phyloP scores from a whole-genome alignment of 768 basidiomycete genomes.

The Lactifluus volemus region DNA sequence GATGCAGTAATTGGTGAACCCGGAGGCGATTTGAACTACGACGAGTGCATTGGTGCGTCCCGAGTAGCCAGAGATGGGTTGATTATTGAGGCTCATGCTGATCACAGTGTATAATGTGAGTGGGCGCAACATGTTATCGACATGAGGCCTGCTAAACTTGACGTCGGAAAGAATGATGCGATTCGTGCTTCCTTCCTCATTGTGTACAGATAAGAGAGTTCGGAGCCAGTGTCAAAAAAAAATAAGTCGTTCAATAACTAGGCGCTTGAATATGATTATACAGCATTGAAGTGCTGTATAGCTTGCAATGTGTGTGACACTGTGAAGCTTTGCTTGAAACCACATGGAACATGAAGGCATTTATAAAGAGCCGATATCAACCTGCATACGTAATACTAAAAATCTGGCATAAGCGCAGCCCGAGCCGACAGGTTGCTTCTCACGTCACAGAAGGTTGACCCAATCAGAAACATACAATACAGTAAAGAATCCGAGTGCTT shows the following conservation, averaged over 20 bases:
- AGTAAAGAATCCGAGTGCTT: background rate
- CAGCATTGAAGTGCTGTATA: background rate
- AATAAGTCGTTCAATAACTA: background rate
- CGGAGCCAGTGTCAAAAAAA: background rate
- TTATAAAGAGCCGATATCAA: background rate
- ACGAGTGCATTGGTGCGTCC: constrained; percentile 23
- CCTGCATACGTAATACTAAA: background rate
- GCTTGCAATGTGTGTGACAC: background rate
- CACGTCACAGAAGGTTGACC: background rate
- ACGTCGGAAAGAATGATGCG: constrained; percentile 21
- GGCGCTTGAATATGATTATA: background rate
- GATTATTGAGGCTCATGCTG: background rate
- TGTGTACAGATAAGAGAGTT: constrained; percentile 7
- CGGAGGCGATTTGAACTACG: constrained; percentile 24
- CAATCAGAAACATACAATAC: too few relatives aligned
- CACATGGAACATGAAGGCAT: background rate
- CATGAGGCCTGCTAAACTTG: background rate
- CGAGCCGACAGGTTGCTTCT: background rate
- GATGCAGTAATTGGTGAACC: constrained; percentile 24
- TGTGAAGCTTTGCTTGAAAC: background rate
- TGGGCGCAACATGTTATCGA: background rate
- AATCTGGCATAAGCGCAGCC: background rate
- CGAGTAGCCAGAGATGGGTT: background rate
- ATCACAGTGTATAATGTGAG: constrained; percentile 20
- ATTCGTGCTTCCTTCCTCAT: constrained; percentile 22